These are phyloP conservation scores for Eucalyptus curtisii DNA, from an alignment of 345 rosid species.

Conservation along the genomic window DNA sequence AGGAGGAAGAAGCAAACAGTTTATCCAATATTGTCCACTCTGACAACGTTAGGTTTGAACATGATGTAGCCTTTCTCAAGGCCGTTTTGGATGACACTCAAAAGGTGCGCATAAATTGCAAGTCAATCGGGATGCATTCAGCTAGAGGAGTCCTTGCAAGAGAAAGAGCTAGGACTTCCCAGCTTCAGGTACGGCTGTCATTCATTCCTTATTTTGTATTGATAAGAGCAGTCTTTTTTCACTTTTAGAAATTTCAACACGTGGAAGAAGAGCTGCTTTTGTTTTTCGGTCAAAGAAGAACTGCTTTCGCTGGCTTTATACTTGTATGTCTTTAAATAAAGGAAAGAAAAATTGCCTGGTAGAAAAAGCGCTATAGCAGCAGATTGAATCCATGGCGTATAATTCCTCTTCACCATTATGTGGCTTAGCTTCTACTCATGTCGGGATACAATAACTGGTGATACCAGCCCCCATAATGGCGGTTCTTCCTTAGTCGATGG, in stretches of 20 bases:
- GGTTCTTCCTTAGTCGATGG: too few relatives aligned
- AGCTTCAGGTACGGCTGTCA: constrained; percentile 45
- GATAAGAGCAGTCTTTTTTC: too few relatives aligned
- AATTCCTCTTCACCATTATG: too few relatives aligned
- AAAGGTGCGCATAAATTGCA: constrained; percentile 29
- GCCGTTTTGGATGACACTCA: constrained; percentile 86
- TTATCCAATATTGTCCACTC: constrained; percentile 80
- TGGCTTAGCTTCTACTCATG: neutral
- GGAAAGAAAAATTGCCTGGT: neutral
- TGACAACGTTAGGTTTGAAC: constrained; percentile 93
- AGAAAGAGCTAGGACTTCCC: constrained; percentile 91
- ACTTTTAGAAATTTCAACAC: too few relatives aligned
- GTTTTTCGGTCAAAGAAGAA: too few relatives aligned
- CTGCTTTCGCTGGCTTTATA: too few relatives aligned
- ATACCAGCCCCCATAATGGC: neutral
- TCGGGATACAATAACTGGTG: neutral
- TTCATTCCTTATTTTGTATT: neutral
- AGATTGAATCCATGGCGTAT: neutral
- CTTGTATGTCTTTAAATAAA: neutral
- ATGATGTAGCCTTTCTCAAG: constrained; percentile 89
- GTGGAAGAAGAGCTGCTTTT: too few relatives aligned
- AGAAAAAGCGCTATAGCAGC: neutral
- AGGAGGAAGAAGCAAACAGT: constrained; percentile 65
- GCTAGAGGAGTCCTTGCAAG: constrained; percentile 89
- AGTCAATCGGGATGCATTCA: constrained; percentile 35